Conservation (phyloP, 2,329 filamentous ascomycete species). For the Xylariaceae sp. region DNA sequence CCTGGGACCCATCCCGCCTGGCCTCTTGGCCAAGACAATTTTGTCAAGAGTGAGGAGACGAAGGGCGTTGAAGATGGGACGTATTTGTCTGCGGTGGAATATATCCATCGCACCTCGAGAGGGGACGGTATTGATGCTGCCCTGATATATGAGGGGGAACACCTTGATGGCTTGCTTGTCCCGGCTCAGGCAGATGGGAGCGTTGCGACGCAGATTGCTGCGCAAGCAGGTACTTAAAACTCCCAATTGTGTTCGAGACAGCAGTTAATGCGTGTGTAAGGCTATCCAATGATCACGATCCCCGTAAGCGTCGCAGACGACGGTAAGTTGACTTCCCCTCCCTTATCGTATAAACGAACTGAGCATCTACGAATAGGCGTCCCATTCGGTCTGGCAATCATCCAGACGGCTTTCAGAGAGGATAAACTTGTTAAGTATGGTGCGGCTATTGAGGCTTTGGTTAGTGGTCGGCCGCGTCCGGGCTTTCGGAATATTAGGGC, state of each 20-base stretch:
- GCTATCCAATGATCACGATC: slow-evolving; percentile 22
- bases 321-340: slow-evolving; percentile 2
- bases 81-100: slow-evolving; percentile 62
- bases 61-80: slow-evolving; percentile 58
- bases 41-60: slow-evolving; percentile 57
- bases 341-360: not conserved
- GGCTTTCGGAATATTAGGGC: slow-evolving; percentile 5
- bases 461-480: not conserved
- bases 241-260: too few species aligned
- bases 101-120: slow-evolving; percentile 54
- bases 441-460: slow-evolving; percentile 12
- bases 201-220: slow-evolving; percentile 63
- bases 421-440: slow-evolving; percentile 15
- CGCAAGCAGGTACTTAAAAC: slow-evolving; percentile 59
- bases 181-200: slow-evolving; percentile 56
- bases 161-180: slow-evolving; percentile 60
- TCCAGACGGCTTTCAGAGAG: slow-evolving; percentile 16
- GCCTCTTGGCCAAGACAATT: slow-evolving; percentile 64
- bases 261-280: slow-evolving; percentile 29
- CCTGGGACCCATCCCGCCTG: slow-evolving; percentile 60
- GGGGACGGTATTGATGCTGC: slow-evolving; percentile 63
- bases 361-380: slow-evolving; percentile 1
- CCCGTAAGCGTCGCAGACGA: slow-evolving; percentile 10
- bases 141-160: slow-evolving; percentile 42
- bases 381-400: slow-evolving; percentile 17